Base-by-base conservation (phyloP, 495 filamentous ascomycete species). In the Aspergillus conjunctus region DNA sequence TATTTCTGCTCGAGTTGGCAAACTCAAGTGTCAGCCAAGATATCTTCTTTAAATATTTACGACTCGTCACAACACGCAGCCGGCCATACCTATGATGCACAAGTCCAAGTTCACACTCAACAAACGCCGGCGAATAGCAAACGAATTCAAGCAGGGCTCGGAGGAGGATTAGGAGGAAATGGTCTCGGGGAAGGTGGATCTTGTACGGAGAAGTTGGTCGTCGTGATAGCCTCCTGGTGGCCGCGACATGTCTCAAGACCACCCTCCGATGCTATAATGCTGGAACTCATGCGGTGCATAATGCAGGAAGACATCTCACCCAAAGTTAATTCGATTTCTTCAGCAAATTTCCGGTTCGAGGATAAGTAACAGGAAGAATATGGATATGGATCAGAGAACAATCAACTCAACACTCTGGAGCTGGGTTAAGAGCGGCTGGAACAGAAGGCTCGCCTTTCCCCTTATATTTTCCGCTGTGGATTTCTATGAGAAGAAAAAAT, bases 101-200 rank as follows among this genome's bases (percentile, higher is more conserved):
- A 43, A 26, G 60, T 52, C 52, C 37, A 21, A 17, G 52, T 14
- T 43, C 17, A 10, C 15, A 26, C 37, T 51, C 21, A 34, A 32
- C 20, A 33, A 17, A 43, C 26, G 11, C 32, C n/a, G 45, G 12
- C 30, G 2, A 30, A 26, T 18, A 7, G 18, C 33, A 30, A 31
- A 22, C 20, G 30, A 18, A 53, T 50, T 66, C 65, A 76, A 21
- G 70, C 77, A 26, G 77, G 77, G 58, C 77, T 79, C 46, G 76
- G 76, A 14, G 77, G 77, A 20, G 77, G 77, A 54, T 78, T 78
- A 7, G 73, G 70, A 49, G 77, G 77, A 43, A 71, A 73, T 51
- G 76, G 77, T 30, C 68, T 66, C 8, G 76, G 75, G 15, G 77
- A 78, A 33, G 76, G 75, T 31, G 77, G 75, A 41, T 69, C 66